Conservation (phyloP, 176 grass and related monocot genomes). For the Raddia distichophylla region DNA sequence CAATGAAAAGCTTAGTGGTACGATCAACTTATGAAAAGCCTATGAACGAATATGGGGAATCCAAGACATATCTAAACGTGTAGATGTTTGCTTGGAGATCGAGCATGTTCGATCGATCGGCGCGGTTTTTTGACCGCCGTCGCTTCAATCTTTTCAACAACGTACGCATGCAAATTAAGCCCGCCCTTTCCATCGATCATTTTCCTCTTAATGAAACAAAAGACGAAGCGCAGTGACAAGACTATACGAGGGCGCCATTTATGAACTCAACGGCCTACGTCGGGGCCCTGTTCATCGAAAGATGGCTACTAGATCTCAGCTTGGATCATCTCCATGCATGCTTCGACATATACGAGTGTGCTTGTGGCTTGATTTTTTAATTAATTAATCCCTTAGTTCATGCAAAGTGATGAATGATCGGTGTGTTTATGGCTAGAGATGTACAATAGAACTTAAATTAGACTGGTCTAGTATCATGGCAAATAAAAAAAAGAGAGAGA, state of each 20-base stretch:
- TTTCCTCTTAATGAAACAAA: neutral
- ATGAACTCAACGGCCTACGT: conserved; percentile 35
- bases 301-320: neutral
- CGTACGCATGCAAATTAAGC: conserved; percentile 51
- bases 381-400: neutral
- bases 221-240: conserved; percentile 29
- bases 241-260: conserved; percentile 44
- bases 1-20: neutral
- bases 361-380: neutral
- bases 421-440: neutral
- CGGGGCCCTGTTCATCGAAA: conserved; percentile 14
- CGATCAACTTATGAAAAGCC: neutral
- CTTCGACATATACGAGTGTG: neutral
- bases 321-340: neutral
- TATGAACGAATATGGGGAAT: conserved; percentile 36
- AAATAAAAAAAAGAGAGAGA: too few species aligned
- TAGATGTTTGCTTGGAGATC: conserved; percentile 17
- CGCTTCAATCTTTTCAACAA: conserved; percentile 53
- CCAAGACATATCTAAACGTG: neutral
- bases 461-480: too few species aligned
- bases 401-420: neutral
- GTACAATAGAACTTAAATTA: too few species aligned
- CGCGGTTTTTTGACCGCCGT: conserved; percentile 17
- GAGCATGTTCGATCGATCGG: neutral
- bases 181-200: neutral